Evolutionary conservation across 2,329 filamentous ascomycete species (phyloP).

Genomic region (Hypoxylon sp.): DNA sequence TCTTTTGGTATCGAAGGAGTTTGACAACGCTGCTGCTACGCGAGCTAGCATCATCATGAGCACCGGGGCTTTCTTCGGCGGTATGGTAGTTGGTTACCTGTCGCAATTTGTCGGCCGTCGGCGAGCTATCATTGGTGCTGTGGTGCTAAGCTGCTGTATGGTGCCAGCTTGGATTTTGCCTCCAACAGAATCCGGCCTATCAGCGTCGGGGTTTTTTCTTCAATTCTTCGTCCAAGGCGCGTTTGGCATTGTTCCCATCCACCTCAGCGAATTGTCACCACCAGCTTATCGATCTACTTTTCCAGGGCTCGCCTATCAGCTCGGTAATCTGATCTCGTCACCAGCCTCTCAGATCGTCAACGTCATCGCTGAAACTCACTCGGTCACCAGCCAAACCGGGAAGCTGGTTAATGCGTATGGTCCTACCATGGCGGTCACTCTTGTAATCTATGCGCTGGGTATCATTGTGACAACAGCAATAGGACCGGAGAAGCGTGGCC

Average conservation of each 20-base stretch:
- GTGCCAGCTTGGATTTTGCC: slow-evolving; percentile 78
- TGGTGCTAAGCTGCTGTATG: slow-evolving; percentile 66
- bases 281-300: slow-evolving; percentile 75
- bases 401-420: slow-evolving; percentile 73
- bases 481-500: slow-evolving; percentile 78
- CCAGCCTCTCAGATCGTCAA: slow-evolving; percentile 82
- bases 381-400: slow-evolving; percentile 63
- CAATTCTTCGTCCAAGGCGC: slow-evolving; percentile 74
- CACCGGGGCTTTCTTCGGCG: slow-evolving; percentile 77
- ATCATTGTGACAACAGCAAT: slow-evolving; percentile 73
- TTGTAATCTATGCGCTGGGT: slow-evolving; percentile 76
- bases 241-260: slow-evolving; percentile 75
- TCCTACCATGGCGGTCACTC: slow-evolving; percentile 78
- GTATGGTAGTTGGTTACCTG: slow-evolving; percentile 75
- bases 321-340: slow-evolving; percentile 78
- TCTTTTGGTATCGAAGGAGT: slow-evolving; percentile 76
- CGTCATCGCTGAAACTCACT: slow-evolving; percentile 70
- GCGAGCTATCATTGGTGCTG: slow-evolving; percentile 69
- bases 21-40: slow-evolving; percentile 69
- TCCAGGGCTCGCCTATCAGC: slow-evolving; percentile 75
- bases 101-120: slow-evolving; percentile 80
- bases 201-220: slow-evolving; percentile 72
- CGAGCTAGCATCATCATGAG: slow-evolving; percentile 86
- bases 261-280: slow-evolving; percentile 77
- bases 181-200: slow-evolving; percentile 65